phyloP scores from a whole-genome alignment of 176 grass and related monocot species.

The Bothriochloa decipiens region DNA sequence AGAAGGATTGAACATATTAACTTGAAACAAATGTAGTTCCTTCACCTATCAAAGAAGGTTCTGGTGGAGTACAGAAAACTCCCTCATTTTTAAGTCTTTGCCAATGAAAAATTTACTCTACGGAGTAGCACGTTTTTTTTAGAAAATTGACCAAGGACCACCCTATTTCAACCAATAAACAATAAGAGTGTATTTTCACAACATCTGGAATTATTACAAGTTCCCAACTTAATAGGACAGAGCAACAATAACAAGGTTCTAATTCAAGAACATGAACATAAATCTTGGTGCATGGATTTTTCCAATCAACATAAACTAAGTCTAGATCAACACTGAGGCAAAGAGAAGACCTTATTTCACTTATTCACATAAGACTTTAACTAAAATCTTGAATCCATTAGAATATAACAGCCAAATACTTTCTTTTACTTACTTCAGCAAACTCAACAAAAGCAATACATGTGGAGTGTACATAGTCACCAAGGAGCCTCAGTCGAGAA shows the following conservation, averaged over 20 bases:
- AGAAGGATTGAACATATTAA: background rate
- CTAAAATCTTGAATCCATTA: background rate
- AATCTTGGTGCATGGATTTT: background rate
- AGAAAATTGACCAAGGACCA: background rate
- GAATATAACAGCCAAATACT: conserved; percentile 2
- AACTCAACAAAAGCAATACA: conserved; percentile 98
- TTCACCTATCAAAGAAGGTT: background rate
- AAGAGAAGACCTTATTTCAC: background rate
- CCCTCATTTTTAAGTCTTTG: background rate
- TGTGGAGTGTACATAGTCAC: conserved; percentile 87
- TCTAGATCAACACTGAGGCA: background rate
- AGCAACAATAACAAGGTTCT: background rate
- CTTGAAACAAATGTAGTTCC: background rate
- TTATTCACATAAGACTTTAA: background rate
- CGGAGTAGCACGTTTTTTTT: background rate
- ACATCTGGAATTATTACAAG: background rate
- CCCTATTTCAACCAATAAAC: background rate
- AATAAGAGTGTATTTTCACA: background rate
- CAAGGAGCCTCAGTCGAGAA: conserved; percentile 89
- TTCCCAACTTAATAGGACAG: background rate
- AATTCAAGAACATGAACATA: background rate
- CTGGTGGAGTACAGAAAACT: background rate
- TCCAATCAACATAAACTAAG: background rate
- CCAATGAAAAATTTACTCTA: background rate
- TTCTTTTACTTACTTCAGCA: conserved; percentile 69